Evolutionary conservation across 495 filamentous ascomycete species (phyloP).

Genomic region (Glonium stellatum): DNA sequence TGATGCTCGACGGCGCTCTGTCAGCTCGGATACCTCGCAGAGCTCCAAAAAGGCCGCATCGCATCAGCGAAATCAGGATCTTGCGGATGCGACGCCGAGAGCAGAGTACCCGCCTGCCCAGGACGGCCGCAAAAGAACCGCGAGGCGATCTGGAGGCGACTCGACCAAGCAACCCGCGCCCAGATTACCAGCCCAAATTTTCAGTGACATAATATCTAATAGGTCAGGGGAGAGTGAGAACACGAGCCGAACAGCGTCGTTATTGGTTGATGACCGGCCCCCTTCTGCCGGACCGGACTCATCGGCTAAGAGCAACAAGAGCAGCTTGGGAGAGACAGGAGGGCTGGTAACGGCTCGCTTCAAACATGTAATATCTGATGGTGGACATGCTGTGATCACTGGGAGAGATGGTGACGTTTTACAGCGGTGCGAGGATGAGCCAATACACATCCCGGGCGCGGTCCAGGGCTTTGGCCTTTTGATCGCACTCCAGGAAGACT

Average conservation of each 20-base stretch:
- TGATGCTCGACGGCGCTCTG: slow-evolving; percentile 22
- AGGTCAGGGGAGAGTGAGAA: slow-evolving; percentile 7
- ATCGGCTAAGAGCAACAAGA: slow-evolving; percentile 17
- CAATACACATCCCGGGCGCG: slow-evolving; percentile 88
- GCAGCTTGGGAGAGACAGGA: slow-evolving; percentile 31
- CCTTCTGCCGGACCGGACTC: slow-evolving; percentile 1
- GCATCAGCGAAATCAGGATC: background rate
- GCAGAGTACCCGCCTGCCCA: background rate
- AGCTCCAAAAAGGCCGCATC: background rate
- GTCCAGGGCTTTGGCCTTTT: slow-evolving; percentile 78
- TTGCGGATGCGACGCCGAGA: background rate
- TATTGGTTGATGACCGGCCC: background rate
- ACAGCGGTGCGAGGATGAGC: slow-evolving; percentile 85
- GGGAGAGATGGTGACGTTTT: slow-evolving; percentile 62
- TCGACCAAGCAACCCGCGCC: slow-evolving; percentile 5
- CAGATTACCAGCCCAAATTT: slow-evolving; percentile 20
- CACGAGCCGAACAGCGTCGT: slow-evolving; percentile 6
- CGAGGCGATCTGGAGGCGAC: slow-evolving; percentile 1
- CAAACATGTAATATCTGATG: slow-evolving; percentile 69
- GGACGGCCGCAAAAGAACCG: background rate
- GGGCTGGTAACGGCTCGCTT: slow-evolving; percentile 63
- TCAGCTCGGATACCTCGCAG: slow-evolving; percentile 12
- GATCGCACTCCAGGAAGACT: slow-evolving; percentile 66
- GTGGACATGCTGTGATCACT: slow-evolving; percentile 79
- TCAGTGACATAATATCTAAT: slow-evolving; percentile 27